Base-by-base conservation (phyloP, 345 rosid genomes). In the Brassica carinata region DNA sequence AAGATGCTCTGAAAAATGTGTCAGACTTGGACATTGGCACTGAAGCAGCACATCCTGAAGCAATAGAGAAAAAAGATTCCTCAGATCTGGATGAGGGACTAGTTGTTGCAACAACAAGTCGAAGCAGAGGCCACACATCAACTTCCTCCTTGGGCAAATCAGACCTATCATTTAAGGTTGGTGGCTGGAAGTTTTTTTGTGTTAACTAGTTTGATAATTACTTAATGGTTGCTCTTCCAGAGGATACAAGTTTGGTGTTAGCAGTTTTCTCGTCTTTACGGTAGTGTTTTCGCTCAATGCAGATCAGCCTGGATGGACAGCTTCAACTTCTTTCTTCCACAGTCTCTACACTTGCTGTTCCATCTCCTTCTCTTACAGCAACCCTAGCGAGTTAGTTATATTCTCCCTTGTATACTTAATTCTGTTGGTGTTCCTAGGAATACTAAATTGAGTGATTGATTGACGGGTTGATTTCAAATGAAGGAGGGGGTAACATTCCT, bases 251-350 rank as follows among this genome's bases (percentile, higher is more conserved):
- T 63, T 80, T 65, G 10, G 70, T 73, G 51, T 40, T 79, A 53
- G 23, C 64, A 55, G 64, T 43, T 78, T 74, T 2, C 64, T 72
- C 67, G 69, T 65, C 51, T 82, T 26, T 75, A 71, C 63, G 59
- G 61, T 75, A 77, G 67, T 63, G 59, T 57, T 51, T 71, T 77
- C 69, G 51, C 65, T 71, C 85, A 69, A 48, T 86, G 89, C 96
- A 93, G 99, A 84, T 93, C 81, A 85, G 84, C 82, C 82, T 96
- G 77, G 84, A 83, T 82, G 94, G 98, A 73, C 97, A 93, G 85
- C 92, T 90, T 76, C 99, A 96, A 86, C 93, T 93, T 82, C 98
- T 96, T 82, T 96, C 98, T 81, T 96, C 98, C 63, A 85, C 97
- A 2, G 89, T 93, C 78, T 90, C 97, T 63, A 93, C 91, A 87